phyloP scores from a whole-genome alignment of 257 asterid genomes.

The Cinchona pubescens region DNA sequence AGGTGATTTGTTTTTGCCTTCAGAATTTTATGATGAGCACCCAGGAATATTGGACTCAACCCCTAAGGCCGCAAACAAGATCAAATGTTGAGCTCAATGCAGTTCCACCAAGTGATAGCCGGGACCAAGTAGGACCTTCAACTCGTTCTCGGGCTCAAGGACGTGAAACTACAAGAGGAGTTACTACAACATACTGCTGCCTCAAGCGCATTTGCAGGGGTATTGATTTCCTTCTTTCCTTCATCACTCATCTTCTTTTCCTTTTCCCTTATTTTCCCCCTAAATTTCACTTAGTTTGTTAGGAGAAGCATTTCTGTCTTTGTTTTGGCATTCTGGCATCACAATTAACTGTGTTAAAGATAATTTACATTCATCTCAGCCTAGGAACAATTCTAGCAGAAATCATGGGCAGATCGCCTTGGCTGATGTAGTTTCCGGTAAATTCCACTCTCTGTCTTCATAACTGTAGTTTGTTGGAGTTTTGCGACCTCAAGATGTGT shows the following conservation, averaged over 20 bases:
- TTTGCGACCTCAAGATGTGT: background rate
- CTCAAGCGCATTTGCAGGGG: constrained; percentile 41
- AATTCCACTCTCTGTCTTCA: too few species aligned
- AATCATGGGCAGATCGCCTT: constrained; percentile 46
- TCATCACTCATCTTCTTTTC: background rate
- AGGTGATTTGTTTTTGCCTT: background rate
- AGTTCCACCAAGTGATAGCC: constrained; percentile 24
- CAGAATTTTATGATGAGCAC: constrained; percentile 24
- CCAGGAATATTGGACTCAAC: constrained; percentile 25
- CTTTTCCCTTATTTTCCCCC: background rate
- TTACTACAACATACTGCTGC: constrained; percentile 16
- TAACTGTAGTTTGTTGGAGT: background rate
- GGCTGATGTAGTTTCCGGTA: constrained; percentile 83
- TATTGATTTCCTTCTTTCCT: constrained; percentile 12
- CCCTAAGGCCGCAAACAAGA: constrained; percentile 28
- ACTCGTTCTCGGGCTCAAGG: constrained; percentile 13
- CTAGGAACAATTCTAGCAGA: constrained; percentile 61
- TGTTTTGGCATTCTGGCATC: constrained; percentile 1
- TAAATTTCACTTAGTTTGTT: background rate
- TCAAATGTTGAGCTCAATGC: constrained; percentile 37
- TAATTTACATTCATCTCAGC: constrained; percentile 44
- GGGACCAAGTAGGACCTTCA: constrained; percentile 37
- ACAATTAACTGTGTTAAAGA: constrained; percentile 12
- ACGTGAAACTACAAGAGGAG: constrained; percentile 17
- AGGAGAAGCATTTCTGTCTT: background rate